Conservation (phyloP, 495 filamentous ascomycete species). For the Penicillium maclennaniae region DNA sequence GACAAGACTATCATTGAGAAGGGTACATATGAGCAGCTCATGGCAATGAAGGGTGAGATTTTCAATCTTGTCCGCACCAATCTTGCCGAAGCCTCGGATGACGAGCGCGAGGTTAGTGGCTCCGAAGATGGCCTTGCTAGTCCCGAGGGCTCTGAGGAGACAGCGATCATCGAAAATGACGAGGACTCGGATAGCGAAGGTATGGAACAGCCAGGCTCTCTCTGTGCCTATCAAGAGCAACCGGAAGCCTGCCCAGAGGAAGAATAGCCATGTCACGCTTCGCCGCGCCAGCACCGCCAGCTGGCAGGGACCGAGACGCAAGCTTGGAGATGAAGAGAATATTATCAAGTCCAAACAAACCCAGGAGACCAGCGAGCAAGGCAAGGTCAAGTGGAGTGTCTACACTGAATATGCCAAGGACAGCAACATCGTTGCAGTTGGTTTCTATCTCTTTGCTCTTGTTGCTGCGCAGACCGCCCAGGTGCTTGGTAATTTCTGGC, state of each 20-base stretch:
- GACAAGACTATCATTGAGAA: conserved; percentile 81
- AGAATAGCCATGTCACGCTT: conserved; percentile 69
- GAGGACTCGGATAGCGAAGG: conserved; percentile 64
- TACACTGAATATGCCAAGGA: conserved; percentile 89
- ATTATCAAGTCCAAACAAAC: conserved; percentile 72
- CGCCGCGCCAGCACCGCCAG: conserved; percentile 88
- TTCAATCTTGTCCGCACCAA: conserved; percentile 78
- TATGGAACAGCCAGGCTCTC: conserved; percentile 63
- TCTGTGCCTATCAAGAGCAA: conserved; percentile 65
- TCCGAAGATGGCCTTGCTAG: conserved; percentile 49
- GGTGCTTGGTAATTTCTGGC: conserved; percentile 82
- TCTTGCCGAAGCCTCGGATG: conserved; percentile 61
- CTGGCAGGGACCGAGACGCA: conserved; percentile 80
- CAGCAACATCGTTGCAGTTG: conserved; percentile 81
- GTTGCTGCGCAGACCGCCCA: conserved; percentile 76
- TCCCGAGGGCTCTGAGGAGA: conserved; percentile 49
- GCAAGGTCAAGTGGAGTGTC: conserved; percentile 95
- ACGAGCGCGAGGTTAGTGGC: conserved; percentile 53
- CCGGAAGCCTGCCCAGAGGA: conserved; percentile 45
- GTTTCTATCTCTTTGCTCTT: conserved; percentile 73
- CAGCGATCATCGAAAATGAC: conserved; percentile 48
- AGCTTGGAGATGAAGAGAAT: conserved; percentile 78
- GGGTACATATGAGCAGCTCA: conserved; percentile 83
- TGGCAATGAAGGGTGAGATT: conserved; percentile 92
- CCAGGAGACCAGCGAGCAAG: conserved; percentile 85